Base-by-base conservation (phyloP, 2,329 filamentous ascomycete genomes). In the Herpomyces periplanetae region DNA sequence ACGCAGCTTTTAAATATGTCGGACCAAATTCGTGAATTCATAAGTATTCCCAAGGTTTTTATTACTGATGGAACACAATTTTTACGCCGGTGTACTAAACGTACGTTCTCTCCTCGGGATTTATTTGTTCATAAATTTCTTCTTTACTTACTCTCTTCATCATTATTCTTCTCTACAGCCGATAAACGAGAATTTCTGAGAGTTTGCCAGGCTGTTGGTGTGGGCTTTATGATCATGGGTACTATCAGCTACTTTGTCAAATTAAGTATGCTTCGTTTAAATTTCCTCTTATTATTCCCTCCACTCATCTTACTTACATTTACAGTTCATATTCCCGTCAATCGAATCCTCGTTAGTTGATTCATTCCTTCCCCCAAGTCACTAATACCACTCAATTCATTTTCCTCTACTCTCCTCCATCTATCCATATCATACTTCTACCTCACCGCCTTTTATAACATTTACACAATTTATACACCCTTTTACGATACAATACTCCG, bases 311-410 rank as follows among this genome's bases (percentile, higher is more conserved):
- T 12, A 20, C 25, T 16, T 20, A 11, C 5, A 7, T 4, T 8
- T 2, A 7, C 21, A 58, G 51, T 62, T 27, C 56, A 62, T 36
- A 59, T 62, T 18, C 57, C 57, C 26, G 48, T 63, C 26, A 62
- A 62, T 47, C 55, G 60, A 36, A 53, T 61, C 24, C 47, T 63
- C 22, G 56, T 63, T n/a, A n/a, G n/a, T n/a, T n/a, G n/a, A n/a
- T n/a, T n/a, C n/a, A n/a, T n/a, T n/a, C n/a, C n/a, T n/a, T n/a
- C n/a, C n/a, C n/a, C n/a, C n/a, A n/a, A n/a, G n/a, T n/a, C n/a
- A n/a, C n/a, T n/a, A n/a, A n/a, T n/a, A n/a, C n/a, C n/a, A n/a
- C n/a, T n/a, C n/a, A n/a, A n/a, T n/a, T n/a, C n/a, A n/a, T n/a
- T n/a, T n/a, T n/a, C n/a, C n/a, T n/a, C n/a, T n/a, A n/a, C n/a